Percentiles rank a stretch among this genome's conserved stretches.
Conservation (phyloP, 1,284 basidiomycete species). For the Puccinia hordei region DNA sequence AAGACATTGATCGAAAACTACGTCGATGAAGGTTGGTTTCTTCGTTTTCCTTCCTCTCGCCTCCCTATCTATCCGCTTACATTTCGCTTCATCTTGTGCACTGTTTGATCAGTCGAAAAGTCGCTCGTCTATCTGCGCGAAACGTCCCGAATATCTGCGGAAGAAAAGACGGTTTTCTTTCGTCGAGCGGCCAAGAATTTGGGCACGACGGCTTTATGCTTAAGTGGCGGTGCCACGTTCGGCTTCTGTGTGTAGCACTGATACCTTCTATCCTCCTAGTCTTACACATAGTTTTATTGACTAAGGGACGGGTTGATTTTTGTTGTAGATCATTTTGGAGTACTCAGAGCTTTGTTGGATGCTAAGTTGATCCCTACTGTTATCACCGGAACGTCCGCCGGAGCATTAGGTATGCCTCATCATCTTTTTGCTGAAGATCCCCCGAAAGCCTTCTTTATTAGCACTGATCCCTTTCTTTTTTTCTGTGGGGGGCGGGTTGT, state of each 20-base stretch:
- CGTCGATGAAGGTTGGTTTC: slow-evolving; percentile 72
- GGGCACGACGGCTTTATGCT: slow-evolving; percentile 84
- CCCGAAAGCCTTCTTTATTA: background rate
- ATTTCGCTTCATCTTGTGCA: too few species aligned
- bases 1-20: slow-evolving; percentile 64
- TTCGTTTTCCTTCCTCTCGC: too few species aligned
- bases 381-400: slow-evolving; percentile 85
- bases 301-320: too few species aligned
- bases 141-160: slow-evolving; percentile 71
- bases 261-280: background rate
- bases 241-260: slow-evolving; percentile 68
- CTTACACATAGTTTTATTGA: slow-evolving; percentile 47
- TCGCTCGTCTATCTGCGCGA: slow-evolving; percentile 71
- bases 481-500: too few species aligned
- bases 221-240: slow-evolving; percentile 90
- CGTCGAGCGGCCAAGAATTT: slow-evolving; percentile 83
- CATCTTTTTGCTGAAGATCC: background rate
- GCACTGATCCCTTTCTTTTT: too few species aligned
- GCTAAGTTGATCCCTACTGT: slow-evolving; percentile 83
- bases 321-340: slow-evolving; percentile 72
- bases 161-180: slow-evolving; percentile 92
- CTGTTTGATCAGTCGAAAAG: slow-evolving; percentile 56
- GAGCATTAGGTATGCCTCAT: slow-evolving; percentile 67
- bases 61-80: too few species aligned
- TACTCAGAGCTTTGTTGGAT: slow-evolving; percentile 88